Percentiles rank a stretch among this genome's conserved stretches.
These are phyloP conservation scores for Yamadazyma ubonensis DNA, from an alignment of 805 yeast genomes.

Conservation along the genomic window DNA sequence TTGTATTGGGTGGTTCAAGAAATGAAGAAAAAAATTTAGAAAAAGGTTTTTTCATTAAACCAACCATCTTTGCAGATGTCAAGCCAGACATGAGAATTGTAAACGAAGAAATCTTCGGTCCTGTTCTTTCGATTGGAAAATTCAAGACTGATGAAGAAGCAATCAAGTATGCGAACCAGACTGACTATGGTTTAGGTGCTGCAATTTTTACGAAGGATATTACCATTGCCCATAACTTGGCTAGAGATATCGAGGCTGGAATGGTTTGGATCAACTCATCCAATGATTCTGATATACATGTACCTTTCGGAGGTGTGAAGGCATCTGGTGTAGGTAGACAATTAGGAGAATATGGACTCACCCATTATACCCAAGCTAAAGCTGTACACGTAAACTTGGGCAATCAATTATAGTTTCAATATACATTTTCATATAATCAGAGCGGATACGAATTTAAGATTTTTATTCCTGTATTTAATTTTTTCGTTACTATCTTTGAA, in stretches of 20 bases:
- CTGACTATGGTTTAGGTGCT: conserved; percentile 79
- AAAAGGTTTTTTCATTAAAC: conserved; percentile 67
- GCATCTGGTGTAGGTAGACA: conserved; percentile 81
- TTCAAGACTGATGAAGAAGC: conserved; percentile 71
- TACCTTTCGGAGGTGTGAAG: conserved; percentile 81
- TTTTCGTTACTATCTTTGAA: no score
- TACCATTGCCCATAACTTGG: conserved; percentile 61
- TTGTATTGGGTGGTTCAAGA: conserved; percentile 43
- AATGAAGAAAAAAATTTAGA: conserved; percentile 36
- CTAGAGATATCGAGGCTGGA: conserved; percentile 48
- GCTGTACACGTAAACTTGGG: conserved; percentile 74
- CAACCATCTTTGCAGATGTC: conserved; percentile 75
- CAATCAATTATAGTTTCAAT: conserved; percentile 1
- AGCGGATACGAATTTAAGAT: no score
- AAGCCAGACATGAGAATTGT: conserved; percentile 63
- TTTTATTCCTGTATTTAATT: no score
- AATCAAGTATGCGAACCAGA: conserved; percentile 63
- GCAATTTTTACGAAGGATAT: conserved; percentile 74
- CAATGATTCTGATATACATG: conserved; percentile 41
- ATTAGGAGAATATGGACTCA: conserved; percentile 70
- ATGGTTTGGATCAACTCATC: conserved; percentile 49
- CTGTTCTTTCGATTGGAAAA: conserved; percentile 69
- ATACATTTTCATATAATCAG: no score
- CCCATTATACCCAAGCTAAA: conserved; percentile 70
- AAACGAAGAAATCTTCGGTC: conserved; percentile 85